Percentiles rank a stretch among this genome's conserved stretches.
These are phyloP conservation scores for Boletus semigastroideus DNA, from an alignment of 1,284 basidiomycete species.

Conservation along the genomic window DNA sequence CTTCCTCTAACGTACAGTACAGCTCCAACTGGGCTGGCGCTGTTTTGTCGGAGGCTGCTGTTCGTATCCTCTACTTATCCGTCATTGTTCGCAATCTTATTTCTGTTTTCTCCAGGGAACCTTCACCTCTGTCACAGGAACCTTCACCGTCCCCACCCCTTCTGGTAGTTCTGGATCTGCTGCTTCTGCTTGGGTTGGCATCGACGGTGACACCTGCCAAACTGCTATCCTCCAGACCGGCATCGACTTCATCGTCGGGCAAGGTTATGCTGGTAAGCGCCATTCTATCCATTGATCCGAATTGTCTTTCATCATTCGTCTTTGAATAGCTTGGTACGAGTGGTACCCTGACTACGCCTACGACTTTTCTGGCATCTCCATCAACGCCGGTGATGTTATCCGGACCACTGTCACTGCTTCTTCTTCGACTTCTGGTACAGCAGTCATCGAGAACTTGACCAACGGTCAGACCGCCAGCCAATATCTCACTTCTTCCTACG, in stretches of 20 bases:
- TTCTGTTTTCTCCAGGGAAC: conserved; percentile 7
- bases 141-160: conserved; percentile 16
- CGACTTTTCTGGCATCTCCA: conserved; percentile 13
- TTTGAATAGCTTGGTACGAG: conserved; percentile 21
- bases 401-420: conserved; percentile 11
- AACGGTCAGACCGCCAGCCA: conserved; percentile 1
- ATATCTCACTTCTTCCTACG: conserved; percentile 7
- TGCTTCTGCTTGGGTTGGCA: conserved; percentile 24
- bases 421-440: conserved; percentile 17
- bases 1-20: conserved; percentile 12
- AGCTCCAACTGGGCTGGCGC: conserved; percentile 23
- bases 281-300: background rate
- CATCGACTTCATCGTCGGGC: conserved; percentile 12
- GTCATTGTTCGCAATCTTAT: background rate
- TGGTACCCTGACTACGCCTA: conserved; percentile 12
- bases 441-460: conserved; percentile 17
- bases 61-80: conserved; percentile 2
- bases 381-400: conserved; percentile 16
- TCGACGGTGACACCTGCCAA: conserved; percentile 17
- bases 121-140: conserved; percentile 19
- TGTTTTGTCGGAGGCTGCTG: conserved; percentile 5
- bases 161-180: conserved; percentile 4
- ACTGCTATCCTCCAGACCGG: conserved; percentile 21
- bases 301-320: background rate
- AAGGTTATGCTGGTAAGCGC: conserved; percentile 18